Percentiles rank a stretch among this genome's conserved stretches.
These are phyloP conservation scores for Fraxinus anomala DNA, from an alignment of 257 asterid genomes.

Conservation along the genomic window DNA sequence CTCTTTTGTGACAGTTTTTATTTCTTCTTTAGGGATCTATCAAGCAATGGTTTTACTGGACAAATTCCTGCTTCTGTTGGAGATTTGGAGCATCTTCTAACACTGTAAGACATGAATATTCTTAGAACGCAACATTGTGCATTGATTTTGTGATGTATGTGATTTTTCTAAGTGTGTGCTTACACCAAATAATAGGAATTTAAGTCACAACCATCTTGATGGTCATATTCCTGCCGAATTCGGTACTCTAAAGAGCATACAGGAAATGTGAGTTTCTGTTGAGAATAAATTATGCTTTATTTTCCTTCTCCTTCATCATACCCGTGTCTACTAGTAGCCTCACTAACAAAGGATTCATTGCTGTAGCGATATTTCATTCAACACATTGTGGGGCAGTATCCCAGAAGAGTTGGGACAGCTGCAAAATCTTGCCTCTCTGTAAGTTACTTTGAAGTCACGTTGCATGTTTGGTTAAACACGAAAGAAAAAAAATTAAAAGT, in stretches of 20 bases:
- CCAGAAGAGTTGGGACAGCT: constrained; percentile 90
- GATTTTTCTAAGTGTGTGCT: constrained; percentile 1
- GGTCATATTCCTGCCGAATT: constrained; percentile 81
- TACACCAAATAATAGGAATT: constrained; percentile 51
- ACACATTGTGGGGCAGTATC: constrained; percentile 62
- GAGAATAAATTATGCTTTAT: background rate
- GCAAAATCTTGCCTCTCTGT: constrained; percentile 85
- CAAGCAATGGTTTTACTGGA: constrained; percentile 79
- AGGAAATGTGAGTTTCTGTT: constrained; percentile 57
- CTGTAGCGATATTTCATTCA: constrained; percentile 77
- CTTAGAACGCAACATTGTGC: background rate
- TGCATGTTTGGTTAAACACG: background rate
- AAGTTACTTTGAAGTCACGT: constrained; percentile 24
- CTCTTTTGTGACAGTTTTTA: constrained; percentile 3
- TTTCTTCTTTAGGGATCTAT: constrained; percentile 66
- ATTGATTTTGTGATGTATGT: background rate
- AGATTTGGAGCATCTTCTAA: constrained; percentile 94
- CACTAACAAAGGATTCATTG: background rate
- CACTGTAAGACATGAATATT: constrained; percentile 51
- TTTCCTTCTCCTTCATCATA: background rate
- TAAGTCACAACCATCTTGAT: constrained; percentile 66
- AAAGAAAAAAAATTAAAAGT: too few relatives aligned
- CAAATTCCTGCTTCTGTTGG: constrained; percentile 83
- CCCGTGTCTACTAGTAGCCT: background rate
- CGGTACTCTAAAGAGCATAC: constrained; percentile 80